These are phyloP conservation scores for Pseudogymnoascus sp. DNA, from an alignment of 2,329 filamentous ascomycete genomes.

Conservation along the genomic window DNA sequence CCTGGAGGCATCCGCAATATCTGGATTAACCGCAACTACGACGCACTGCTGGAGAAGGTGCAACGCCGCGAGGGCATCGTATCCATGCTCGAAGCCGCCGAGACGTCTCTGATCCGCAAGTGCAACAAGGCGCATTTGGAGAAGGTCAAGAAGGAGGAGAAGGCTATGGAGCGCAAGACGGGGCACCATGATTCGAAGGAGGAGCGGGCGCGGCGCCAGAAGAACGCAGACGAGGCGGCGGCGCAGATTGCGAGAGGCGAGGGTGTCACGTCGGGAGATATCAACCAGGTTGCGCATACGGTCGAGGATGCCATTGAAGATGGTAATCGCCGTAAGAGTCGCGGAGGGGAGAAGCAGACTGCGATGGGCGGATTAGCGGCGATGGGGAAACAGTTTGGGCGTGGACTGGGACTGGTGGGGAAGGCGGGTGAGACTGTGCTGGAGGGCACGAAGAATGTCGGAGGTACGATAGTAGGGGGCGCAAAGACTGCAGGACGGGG, in stretches of 20 bases:
- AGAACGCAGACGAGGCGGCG: slow-evolving; percentile 34
- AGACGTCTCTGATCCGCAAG: slow-evolving; percentile 73
- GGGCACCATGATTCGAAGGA: slow-evolving; percentile 17
- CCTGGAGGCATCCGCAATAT: slow-evolving; percentile 91
- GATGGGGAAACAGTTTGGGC: slow-evolving; percentile 4
- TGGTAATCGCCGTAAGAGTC: slow-evolving; percentile 19
- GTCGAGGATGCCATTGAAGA: slow-evolving; percentile 40
- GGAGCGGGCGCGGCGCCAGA: slow-evolving; percentile 29
- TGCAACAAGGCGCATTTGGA: slow-evolving; percentile 77
- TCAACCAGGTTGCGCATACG: slow-evolving; percentile 46
- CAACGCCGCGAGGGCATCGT: slow-evolving; percentile 65
- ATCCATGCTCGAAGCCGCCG: slow-evolving; percentile 63
- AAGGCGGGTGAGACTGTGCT: slow-evolving; percentile 19
- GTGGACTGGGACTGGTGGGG: slow-evolving; percentile 22
- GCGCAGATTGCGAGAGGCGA: slow-evolving; percentile 36
- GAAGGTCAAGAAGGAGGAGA: slow-evolving; percentile 29
- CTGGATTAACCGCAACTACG: slow-evolving; percentile 90
- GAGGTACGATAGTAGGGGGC: slow-evolving; percentile 38
- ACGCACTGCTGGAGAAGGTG: slow-evolving; percentile 76
- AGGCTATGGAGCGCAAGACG: slow-evolving; percentile 6
- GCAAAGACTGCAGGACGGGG: slow-evolving; percentile 41
- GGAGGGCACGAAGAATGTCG: slow-evolving; percentile 27
- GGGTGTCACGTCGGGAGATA: slow-evolving; percentile 45
- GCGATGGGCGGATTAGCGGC: slow-evolving; percentile 6
- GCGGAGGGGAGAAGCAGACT: slow-evolving; percentile 10